These are phyloP conservation scores for Rostrohypoxylon terebratum DNA, from an alignment of 495 filamentous ascomycete genomes.

Conservation along the genomic window DNA sequence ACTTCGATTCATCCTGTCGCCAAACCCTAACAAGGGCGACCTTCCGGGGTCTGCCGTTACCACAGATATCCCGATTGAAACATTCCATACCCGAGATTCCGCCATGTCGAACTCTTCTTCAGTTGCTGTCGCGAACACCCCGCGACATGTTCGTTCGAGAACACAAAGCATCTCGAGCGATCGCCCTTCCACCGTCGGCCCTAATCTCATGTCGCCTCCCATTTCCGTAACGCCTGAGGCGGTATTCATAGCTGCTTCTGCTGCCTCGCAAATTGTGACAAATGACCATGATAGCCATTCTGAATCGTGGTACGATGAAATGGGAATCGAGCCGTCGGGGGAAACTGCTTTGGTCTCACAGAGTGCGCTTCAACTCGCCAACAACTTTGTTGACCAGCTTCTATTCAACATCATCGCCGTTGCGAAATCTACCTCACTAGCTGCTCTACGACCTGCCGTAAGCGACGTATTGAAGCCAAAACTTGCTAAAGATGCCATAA, in stretches of 20 bases:
- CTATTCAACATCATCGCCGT: constrained; percentile 86
- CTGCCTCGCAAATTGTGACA: constrained; percentile 91
- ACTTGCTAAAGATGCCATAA: constrained; percentile 87
- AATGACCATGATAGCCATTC: constrained; percentile 83
- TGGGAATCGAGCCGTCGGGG: constrained; percentile 70
- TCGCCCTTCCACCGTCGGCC: constrained; percentile 61
- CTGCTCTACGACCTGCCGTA: constrained; percentile 82
- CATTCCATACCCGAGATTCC: constrained; percentile 49
- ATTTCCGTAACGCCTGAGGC: constrained; percentile 79
- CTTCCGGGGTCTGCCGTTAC: constrained; percentile 45
- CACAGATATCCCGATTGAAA: constrained; percentile 46
- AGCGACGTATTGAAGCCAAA: constrained; percentile 88
- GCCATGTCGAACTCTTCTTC: constrained; percentile 57
- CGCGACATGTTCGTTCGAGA: constrained; percentile 56
- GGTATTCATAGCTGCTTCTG: constrained; percentile 88
- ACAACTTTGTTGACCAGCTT: constrained; percentile 93
- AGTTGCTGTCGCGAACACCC: constrained; percentile 50
- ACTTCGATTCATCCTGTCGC: constrained; percentile 43
- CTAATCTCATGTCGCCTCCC: constrained; percentile 70
- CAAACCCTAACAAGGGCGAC: constrained; percentile 41
- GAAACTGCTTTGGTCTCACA: constrained; percentile 80
- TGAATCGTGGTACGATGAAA: constrained; percentile 72
- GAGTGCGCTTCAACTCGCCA: constrained; percentile 81
- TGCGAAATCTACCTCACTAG: constrained; percentile 84
- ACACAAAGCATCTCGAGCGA: constrained; percentile 69